These are phyloP conservation scores for Telopea speciosissima DNA, from an alignment of 177 flowering plant species.

Conservation along the genomic window DNA sequence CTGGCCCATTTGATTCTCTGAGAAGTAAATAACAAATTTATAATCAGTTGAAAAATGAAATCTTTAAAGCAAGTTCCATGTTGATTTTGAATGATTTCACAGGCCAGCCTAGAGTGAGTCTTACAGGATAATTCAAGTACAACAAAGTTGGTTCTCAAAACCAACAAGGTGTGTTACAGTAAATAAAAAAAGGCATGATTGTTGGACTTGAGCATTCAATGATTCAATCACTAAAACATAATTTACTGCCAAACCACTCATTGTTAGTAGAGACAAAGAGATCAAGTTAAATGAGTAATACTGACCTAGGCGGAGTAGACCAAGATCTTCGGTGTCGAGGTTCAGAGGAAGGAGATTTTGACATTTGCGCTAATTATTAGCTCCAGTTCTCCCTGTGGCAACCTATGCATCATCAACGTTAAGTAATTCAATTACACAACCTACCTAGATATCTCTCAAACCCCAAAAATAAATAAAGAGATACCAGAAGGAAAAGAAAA, in stretches of 20 bases:
- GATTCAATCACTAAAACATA: not conserved
- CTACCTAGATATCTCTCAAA: not conserved
- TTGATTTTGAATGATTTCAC: not conserved
- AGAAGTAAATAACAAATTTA: conserved; percentile 1
- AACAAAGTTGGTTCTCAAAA: not conserved
- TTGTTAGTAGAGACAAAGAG: not conserved
- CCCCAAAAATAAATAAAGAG: not conserved
- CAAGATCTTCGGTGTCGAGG: conserved; percentile 18
- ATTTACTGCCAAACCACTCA: not conserved
- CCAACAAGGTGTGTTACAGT: not conserved
- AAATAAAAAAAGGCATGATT: too few relatives aligned
- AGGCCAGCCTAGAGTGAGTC: not conserved
- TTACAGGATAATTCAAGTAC: not conserved
- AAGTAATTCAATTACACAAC: not conserved
- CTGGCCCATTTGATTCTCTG: conserved; percentile 61
- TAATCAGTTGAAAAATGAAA: not conserved
- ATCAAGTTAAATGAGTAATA: not conserved
- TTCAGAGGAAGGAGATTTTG: conserved; percentile 45
- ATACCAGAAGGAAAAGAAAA: not conserved
- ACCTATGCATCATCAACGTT: conserved; percentile 16
- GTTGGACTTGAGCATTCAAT: not conserved
- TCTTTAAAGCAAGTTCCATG: not conserved
- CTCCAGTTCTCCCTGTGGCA: conserved; percentile 15
- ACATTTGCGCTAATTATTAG: conserved; percentile 35
- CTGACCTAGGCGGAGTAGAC: conserved; percentile 35